phyloP scores from a whole-genome alignment of 352 stramenopile species.

The Globisporangium acanthophoron region DNA sequence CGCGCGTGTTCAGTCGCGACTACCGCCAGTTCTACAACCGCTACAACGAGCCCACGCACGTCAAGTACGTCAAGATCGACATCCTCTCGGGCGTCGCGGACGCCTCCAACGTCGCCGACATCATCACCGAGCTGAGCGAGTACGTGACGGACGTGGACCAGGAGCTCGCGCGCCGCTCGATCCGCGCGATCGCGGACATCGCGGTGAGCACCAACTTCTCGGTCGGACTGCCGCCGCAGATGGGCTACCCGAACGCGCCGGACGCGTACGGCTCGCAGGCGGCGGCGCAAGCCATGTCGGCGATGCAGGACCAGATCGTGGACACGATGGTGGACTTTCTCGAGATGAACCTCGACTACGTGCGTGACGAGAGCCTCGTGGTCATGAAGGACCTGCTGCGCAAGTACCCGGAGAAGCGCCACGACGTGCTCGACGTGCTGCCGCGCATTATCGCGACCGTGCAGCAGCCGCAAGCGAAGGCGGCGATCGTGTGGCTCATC shows the following conservation, averaged over 20 bases:
- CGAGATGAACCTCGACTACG: slow-evolving; percentile 95
- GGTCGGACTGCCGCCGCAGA: slow-evolving; percentile 22
- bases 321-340: slow-evolving; percentile 96
- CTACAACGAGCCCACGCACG: slow-evolving; percentile 97
- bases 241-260: slow-evolving; percentile 36
- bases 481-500: slow-evolving; percentile 95
- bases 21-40: slow-evolving; percentile 97
- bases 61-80: slow-evolving; percentile 98
- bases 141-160: slow-evolving; percentile 95
- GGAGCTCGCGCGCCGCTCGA: slow-evolving; percentile 88
- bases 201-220: slow-evolving; percentile 80
- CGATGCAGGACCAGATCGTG: slow-evolving; percentile 84
- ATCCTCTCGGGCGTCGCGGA: slow-evolving; percentile 95
- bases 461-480: slow-evolving; percentile 86
- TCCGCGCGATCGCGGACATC: slow-evolving; percentile 93
- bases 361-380: slow-evolving; percentile 94
- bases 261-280: slow-evolving; percentile 67
- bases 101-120: slow-evolving; percentile 91
- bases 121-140: slow-evolving; percentile 96
- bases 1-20: slow-evolving; percentile 96
- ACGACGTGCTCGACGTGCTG: slow-evolving; percentile 86
- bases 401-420: slow-evolving; percentile 93
- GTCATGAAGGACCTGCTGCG: slow-evolving; percentile 95
- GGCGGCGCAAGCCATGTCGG: slow-evolving; percentile 52
- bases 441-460: slow-evolving; percentile 68